These are phyloP conservation scores for Pythium plurisporium DNA, from an alignment of 352 stramenopile genomes.

Conservation along the genomic window DNA sequence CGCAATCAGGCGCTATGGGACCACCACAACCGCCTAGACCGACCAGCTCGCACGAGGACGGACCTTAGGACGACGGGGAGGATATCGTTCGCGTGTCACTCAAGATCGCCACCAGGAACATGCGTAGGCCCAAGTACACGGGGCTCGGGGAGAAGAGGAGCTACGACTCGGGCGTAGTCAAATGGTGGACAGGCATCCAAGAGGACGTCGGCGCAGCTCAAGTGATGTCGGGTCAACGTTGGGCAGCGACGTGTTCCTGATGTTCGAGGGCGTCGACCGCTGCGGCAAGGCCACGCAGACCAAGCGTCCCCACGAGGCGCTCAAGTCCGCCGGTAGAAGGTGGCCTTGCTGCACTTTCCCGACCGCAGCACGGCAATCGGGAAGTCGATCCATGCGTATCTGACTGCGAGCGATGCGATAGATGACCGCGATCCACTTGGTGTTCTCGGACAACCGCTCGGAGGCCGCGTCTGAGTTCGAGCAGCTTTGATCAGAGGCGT, in stretches of 20 bases:
- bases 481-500: slow-evolving; percentile 69
- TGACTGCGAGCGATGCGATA: slow-evolving; percentile 86
- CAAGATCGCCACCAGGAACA: too few relatives aligned
- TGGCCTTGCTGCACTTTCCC: slow-evolving; percentile 71
- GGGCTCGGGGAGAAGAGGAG: too few relatives aligned
- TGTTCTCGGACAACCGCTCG: slow-evolving; percentile 99
- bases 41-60: too few relatives aligned
- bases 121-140: too few relatives aligned
- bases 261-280: slow-evolving; percentile 98
- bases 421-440: slow-evolving; percentile 98
- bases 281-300: slow-evolving; percentile 99
- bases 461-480: slow-evolving; percentile 87
- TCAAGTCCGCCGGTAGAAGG: slow-evolving; percentile 28
- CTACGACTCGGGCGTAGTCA: too few relatives aligned
- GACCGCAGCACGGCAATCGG: slow-evolving; percentile 91
- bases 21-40: too few relatives aligned
- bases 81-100: too few relatives aligned
- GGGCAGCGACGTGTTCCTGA: slow-evolving; percentile 97
- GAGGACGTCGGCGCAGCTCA: too few relatives aligned
- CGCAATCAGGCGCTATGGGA: too few relatives aligned
- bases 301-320: slow-evolving; percentile 75
- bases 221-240: too few relatives aligned
- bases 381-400: slow-evolving; percentile 96
- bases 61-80: too few relatives aligned
- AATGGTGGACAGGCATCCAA: too few relatives aligned